Conservation (phyloP, 495 filamentous ascomycete species). For the Talaromyces thailandensis region DNA sequence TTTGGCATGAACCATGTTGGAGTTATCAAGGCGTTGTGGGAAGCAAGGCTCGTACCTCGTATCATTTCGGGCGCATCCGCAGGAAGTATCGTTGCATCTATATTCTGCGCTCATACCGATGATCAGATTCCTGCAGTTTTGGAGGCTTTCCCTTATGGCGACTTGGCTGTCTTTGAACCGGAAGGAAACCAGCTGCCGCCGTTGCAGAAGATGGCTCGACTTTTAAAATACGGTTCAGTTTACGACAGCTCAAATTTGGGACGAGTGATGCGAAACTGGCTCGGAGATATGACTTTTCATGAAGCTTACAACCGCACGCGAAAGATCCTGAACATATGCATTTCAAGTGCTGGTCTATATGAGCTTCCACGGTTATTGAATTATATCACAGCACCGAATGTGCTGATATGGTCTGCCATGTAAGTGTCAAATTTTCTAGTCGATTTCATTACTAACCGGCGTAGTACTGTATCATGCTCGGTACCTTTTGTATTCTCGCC, state of each 20-base stretch:
- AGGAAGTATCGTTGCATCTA: slow-evolving; percentile 85
- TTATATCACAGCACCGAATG: slow-evolving; percentile 87
- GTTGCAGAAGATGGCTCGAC: slow-evolving; percentile 58
- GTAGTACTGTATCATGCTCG: slow-evolving; percentile 78
- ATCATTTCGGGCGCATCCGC: slow-evolving; percentile 93
- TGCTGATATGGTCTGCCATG: slow-evolving; percentile 95
- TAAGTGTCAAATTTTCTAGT: slow-evolving; percentile 27
- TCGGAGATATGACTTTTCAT: slow-evolving; percentile 88
- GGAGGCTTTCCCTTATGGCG: slow-evolving; percentile 66
- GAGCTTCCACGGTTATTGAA: slow-evolving; percentile 83
- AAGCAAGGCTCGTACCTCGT: slow-evolving; percentile 67
- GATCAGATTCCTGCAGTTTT: slow-evolving; percentile 72
- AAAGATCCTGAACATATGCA: slow-evolving; percentile 85
- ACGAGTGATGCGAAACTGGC: slow-evolving; percentile 65
- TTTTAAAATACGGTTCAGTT: slow-evolving; percentile 73
- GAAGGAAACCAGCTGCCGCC: slow-evolving; percentile 59
- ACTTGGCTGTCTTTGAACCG: slow-evolving; percentile 76
- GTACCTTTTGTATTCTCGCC: slow-evolving; percentile 82
- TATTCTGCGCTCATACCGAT: slow-evolving; percentile 77
- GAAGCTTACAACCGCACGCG: slow-evolving; percentile 91
- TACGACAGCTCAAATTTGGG: slow-evolving; percentile 75
- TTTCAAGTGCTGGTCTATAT: slow-evolving; percentile 78
- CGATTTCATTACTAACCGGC: slow-evolving; percentile 12
- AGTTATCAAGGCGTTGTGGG: slow-evolving; percentile 78
- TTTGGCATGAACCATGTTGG: slow-evolving; percentile 97